Percentiles rank a stretch among this genome's conserved stretches.
Evolutionary conservation across 2,329 filamentous ascomycete genomes (phyloP).

Genomic region (Xylaria sp.): DNA sequence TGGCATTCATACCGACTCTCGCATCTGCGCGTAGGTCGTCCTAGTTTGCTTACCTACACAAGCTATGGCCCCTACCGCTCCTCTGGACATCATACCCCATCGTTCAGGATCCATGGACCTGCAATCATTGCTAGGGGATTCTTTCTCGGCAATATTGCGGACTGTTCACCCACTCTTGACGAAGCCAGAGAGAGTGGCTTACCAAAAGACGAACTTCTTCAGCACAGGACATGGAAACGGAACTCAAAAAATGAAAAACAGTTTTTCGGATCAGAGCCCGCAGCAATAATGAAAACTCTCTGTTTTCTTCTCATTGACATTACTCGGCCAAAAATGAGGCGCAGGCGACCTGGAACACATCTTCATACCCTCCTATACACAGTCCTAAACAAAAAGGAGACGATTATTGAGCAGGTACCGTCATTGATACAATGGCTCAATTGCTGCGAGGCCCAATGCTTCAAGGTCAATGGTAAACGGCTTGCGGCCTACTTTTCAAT

Average conservation of each 20-base stretch:
- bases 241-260: slow-evolving; percentile 25
- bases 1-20: slow-evolving; percentile 29
- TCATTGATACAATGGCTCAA: slow-evolving; percentile 32
- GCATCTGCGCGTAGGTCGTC: slow-evolving; percentile 15
- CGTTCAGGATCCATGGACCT: slow-evolving; percentile 22
- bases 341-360: slow-evolving; percentile 18
- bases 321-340: slow-evolving; percentile 23
- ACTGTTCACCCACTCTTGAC: slow-evolving; percentile 32
- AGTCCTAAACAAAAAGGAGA: slow-evolving; percentile 22
- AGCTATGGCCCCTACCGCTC: slow-evolving; percentile 31
- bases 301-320: slow-evolving; percentile 36
- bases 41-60: slow-evolving; percentile 26
- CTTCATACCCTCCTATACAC: slow-evolving; percentile 24
- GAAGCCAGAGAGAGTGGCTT: slow-evolving; percentile 29
- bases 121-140: slow-evolving; percentile 23
- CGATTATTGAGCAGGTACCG: slow-evolving; percentile 24
- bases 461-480: slow-evolving; percentile 26
- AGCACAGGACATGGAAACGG: slow-evolving; percentile 30
- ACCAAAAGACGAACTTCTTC: slow-evolving; percentile 14
- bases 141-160: slow-evolving; percentile 26
- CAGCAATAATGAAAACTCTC: slow-evolving; percentile 17
- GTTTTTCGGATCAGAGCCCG: slow-evolving; percentile 22
- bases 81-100: slow-evolving; percentile 25
- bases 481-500: slow-evolving; percentile 28
- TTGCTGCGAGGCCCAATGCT: slow-evolving; percentile 31